Evolutionary conservation across 2,329 filamentous ascomycete species (phyloP), one percentile per base, ranked within the genome.

Genomic region (Grosmannia clavigera): DNA sequence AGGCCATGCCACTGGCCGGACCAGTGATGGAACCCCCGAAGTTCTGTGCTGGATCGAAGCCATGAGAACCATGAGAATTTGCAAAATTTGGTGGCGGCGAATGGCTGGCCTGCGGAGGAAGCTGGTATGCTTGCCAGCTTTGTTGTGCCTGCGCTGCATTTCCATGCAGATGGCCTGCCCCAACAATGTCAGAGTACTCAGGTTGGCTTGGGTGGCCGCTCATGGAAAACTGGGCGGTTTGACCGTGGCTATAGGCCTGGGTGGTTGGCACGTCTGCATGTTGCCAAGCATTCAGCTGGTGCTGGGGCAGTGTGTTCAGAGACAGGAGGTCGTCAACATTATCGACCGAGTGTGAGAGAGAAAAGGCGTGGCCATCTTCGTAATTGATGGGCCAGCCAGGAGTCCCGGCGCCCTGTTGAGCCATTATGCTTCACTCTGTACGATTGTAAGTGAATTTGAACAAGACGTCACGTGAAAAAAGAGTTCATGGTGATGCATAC

Each of bases 391-490:
- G 59, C 64, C 64, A 65, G 38, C 60, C 60, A 57, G 58, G 7
- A 38, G 59, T 56, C 3, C 61, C 62, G 40, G 56, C 56, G 51
- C 63, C 62, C 61, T 63, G 63, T 38, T 64, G 64, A 63, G 64
- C 61, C 64, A 65, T 65, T 35, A 14, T 55, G 51, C 22, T 29
- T 25, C 31, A 12, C 38, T 14, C 19, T 16, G 40, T 48, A n/a
- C 22, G 38, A 9, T 40, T 19, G 29, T 25, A 55, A 27, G 54
- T 16, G 22, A 35, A 35, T 3, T 3, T 27, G 29, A 19, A 55
- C 33, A 12, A 25, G 19, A 12, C 22, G 54, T 43, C 33, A 56
- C 55, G 55, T 57, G 55, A 16, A 38, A 9, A 16, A 55, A 10
- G 10, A 25, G 3, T 11, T 25, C 22, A 51, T 25, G 48, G 9